These are phyloP conservation scores for Carex parvula DNA, from an alignment of 176 grass and related monocot genomes.

Conservation along the genomic window DNA sequence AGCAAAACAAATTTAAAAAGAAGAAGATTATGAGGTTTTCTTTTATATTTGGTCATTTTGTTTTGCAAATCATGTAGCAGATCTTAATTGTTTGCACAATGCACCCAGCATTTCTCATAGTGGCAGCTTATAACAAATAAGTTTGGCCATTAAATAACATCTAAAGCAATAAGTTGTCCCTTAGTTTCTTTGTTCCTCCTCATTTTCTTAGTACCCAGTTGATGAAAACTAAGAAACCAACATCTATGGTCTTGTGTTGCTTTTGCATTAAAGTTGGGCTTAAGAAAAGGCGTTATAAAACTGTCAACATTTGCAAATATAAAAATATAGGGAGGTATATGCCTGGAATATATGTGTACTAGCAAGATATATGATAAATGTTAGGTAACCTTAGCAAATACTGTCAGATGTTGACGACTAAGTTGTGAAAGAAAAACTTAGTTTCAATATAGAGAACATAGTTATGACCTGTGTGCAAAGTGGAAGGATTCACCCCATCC, in stretches of 20 bases:
- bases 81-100: background rate
- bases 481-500: constrained; percentile 99
- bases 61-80: background rate
- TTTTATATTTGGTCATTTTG: background rate
- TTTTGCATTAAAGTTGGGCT: background rate
- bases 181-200: background rate
- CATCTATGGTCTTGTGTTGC: background rate
- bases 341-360: background rate
- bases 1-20: background rate
- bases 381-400: background rate
- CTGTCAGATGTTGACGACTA: too few species aligned
- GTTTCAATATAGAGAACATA: background rate
- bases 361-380: background rate
- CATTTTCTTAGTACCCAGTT: background rate
- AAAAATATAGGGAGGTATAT: background rate
- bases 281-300: background rate
- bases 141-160: background rate
- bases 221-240: background rate
- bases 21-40: background rate
- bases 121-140: background rate
- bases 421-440: too few species aligned
- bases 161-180: background rate
- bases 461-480: constrained; percentile 82
- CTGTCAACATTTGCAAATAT: background rate
- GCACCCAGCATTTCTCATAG: background rate